phyloP scores from a whole-genome alignment of 78 protist genomes.

The Dictyostelium purpureum region DNA sequence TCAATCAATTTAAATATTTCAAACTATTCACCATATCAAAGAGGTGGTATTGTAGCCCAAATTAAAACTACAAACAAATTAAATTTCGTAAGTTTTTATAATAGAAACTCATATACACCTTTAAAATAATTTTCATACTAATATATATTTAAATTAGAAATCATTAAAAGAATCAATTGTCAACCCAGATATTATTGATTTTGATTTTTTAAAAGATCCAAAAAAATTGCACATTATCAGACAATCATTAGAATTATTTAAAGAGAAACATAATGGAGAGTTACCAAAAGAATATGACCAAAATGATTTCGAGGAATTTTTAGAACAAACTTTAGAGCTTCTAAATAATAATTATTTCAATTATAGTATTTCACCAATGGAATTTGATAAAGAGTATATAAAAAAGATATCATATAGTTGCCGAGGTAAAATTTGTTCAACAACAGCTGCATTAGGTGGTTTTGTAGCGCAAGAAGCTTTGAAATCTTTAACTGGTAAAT shows the following conservation, averaged over 20 bases:
- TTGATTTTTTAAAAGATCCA: slow-evolving; percentile 87
- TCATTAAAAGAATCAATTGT: slow-evolving; percentile 73
- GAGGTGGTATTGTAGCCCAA: slow-evolving; percentile 92
- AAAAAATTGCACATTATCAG: slow-evolving; percentile 82
- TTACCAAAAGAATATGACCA: slow-evolving; percentile 79
- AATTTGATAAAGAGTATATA: slow-evolving; percentile 55
- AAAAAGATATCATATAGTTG: slow-evolving; percentile 56
- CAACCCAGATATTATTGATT: slow-evolving; percentile 85
- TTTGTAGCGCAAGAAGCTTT: slow-evolving; percentile 95
- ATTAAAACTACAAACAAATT: slow-evolving; percentile 85
- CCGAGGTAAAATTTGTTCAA: slow-evolving; percentile 86
- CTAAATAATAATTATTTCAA: background rate
- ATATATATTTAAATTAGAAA: slow-evolving; percentile 4
- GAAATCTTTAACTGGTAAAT: slow-evolving; percentile 97
- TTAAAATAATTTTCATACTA: background rate
- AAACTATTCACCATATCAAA: slow-evolving; percentile 20
- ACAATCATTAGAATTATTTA: slow-evolving; percentile 73
- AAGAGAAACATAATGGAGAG: slow-evolving; percentile 13
- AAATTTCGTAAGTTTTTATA: slow-evolving; percentile 74
- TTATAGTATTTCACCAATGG: too few species aligned
- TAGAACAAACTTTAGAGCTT: slow-evolving; percentile 5
- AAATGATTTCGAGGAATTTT: slow-evolving; percentile 47
- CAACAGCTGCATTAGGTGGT: slow-evolving; percentile 89
- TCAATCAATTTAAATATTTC: slow-evolving; percentile 28
- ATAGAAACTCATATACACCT: background rate